Evolutionary conservation across 2,329 filamentous ascomycete genomes (phyloP).

Genomic region (Ceratocystis harringtonii): DNA sequence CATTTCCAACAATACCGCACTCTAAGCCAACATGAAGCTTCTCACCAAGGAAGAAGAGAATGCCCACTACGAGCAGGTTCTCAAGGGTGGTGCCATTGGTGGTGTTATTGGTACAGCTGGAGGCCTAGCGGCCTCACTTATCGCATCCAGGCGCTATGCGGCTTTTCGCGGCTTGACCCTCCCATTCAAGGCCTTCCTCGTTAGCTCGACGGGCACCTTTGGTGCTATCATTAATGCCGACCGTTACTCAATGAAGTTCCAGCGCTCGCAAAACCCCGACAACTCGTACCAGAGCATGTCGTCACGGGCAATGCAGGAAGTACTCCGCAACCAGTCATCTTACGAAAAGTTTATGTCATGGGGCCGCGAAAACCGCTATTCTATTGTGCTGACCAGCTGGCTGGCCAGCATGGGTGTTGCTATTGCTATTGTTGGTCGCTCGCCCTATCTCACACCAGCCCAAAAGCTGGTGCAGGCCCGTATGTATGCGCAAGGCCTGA

Average conservation of each 20-base stretch:
- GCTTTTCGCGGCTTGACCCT: slow-evolving; percentile 70
- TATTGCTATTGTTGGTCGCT: slow-evolving; percentile 61
- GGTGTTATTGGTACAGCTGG: slow-evolving; percentile 50
- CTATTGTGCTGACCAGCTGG: slow-evolving; percentile 72
- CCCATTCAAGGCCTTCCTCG: slow-evolving; percentile 81
- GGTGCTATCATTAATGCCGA: slow-evolving; percentile 80
- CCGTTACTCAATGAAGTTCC: slow-evolving; percentile 48
- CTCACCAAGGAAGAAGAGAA: slow-evolving; percentile 85
- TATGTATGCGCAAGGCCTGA: slow-evolving; percentile 85
- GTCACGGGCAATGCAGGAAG: slow-evolving; percentile 38
- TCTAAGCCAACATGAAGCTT: slow-evolving; percentile 61
- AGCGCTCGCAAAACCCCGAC: slow-evolving; percentile 53
- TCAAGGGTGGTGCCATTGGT: slow-evolving; percentile 66
- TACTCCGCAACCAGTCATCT: slow-evolving; percentile 40
- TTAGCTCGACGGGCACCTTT: slow-evolving; percentile 70
- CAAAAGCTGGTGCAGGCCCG: slow-evolving; percentile 92
- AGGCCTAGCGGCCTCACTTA: slow-evolving; percentile 53
- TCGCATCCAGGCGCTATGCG: slow-evolving; percentile 55
- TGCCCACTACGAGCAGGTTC: slow-evolving; percentile 66
- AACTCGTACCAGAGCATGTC: slow-evolving; percentile 50
- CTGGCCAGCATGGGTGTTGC: slow-evolving; percentile 62
- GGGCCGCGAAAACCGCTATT: slow-evolving; percentile 69
- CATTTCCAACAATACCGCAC: background rate
- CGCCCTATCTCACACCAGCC: slow-evolving; percentile 54
- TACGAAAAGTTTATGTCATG: slow-evolving; percentile 53